These are phyloP conservation scores for Exserohilum rostratum DNA, from an alignment of 2,329 filamentous ascomycete species.

Conservation along the genomic window DNA sequence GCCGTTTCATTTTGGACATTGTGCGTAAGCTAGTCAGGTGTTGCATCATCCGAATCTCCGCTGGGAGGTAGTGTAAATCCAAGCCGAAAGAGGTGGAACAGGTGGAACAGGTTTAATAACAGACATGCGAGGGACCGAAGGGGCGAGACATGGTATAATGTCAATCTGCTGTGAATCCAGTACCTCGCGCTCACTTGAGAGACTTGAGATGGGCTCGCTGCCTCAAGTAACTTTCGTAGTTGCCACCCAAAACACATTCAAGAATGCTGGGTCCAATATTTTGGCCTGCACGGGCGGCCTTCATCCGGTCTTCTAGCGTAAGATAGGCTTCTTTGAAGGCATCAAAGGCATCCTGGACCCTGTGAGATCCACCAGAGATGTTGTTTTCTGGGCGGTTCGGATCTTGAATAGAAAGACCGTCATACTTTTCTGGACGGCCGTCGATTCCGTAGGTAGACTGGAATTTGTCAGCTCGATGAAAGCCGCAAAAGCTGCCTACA, in stretches of 20 bases:
- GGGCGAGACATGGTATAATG: not conserved
- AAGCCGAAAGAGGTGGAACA: not conserved
- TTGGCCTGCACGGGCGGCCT: constrained; percentile 24
- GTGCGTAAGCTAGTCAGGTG: not conserved
- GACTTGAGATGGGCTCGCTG: constrained; percentile 68
- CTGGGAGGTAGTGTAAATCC: not conserved
- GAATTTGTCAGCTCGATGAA: constrained; percentile 13
- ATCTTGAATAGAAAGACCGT: constrained; percentile 86
- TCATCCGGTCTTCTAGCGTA: constrained; percentile 60
- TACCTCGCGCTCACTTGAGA: constrained; percentile 33
- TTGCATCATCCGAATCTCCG: not conserved
- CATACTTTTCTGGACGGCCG: constrained; percentile 41
- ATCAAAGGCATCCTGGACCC: constrained; percentile 70
- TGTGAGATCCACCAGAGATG: constrained; percentile 83
- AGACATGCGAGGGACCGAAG: no score
- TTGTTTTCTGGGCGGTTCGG: constrained; percentile 87
- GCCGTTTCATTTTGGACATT: constrained; percentile 1
- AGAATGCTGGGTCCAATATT: constrained; percentile 64
- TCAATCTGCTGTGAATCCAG: constrained; percentile 6
- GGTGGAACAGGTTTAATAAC: not conserved
- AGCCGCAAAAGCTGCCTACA: not conserved
- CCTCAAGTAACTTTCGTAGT: constrained; percentile 75
- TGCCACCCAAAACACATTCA: constrained; percentile 72
- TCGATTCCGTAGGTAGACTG: constrained; percentile 35
- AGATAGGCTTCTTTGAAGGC: constrained; percentile 64